Conservation (phyloP, 2,329 filamentous ascomycete species). For the Zasmidium citrigriseum region DNA sequence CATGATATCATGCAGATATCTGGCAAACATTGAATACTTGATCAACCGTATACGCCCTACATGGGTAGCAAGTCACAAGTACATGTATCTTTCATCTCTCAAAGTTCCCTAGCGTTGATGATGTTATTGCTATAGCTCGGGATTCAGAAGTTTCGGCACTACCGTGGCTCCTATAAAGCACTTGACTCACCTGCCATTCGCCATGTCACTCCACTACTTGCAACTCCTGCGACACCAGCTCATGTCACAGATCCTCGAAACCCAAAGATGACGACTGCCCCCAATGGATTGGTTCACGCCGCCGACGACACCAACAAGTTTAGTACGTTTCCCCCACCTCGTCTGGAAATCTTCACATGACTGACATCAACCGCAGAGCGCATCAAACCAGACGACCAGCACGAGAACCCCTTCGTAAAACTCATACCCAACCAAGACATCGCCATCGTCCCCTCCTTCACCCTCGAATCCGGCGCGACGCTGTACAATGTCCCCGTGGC, state of each 20-base stretch:
- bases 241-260: constrained; percentile 8
- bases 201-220: neutral
- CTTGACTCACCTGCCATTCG: neutral
- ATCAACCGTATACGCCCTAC: no score
- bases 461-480: constrained; percentile 85
- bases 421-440: constrained; percentile 88
- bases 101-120: neutral
- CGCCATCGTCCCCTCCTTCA: constrained; percentile 83
- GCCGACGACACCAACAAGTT: constrained; percentile 24
- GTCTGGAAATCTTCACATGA: constrained; percentile 1
- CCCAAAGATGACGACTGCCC: constrained; percentile 27
- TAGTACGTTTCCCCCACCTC: constrained; percentile 12
- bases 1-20: no score
- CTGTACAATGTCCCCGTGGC: constrained; percentile 72
- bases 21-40: no score
- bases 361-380: constrained; percentile 26
- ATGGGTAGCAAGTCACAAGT: no score
- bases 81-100: no score
- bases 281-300: constrained; percentile 30
- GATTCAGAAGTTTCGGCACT: neutral
- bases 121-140: neutral
- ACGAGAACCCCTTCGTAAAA: constrained; percentile 86
- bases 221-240: constrained; percentile 3
- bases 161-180: neutral
- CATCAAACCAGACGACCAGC: constrained; percentile 54